A percentile compares a stretch with the other conserved stretches of the same genome.
Evolutionary conservation across 306 rosid genomes (phyloP).

Genomic region (Cicer arietinum): DNA sequence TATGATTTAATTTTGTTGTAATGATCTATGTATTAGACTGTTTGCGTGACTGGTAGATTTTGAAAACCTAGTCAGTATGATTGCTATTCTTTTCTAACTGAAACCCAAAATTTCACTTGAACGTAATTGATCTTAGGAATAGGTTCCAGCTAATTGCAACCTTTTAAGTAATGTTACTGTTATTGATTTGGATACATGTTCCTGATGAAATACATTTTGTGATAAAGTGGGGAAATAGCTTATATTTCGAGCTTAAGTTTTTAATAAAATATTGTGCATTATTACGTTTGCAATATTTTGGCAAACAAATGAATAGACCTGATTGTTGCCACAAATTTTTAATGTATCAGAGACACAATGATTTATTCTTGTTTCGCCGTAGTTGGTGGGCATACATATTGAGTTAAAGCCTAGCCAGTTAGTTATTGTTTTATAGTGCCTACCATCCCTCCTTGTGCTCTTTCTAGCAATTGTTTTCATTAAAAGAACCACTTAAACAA

Average conservation of each 20-base stretch:
- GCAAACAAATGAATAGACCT: slow-evolving; percentile 1
- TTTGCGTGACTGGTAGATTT: not conserved
- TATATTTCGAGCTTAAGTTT: not conserved
- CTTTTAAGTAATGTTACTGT: slow-evolving; percentile 4
- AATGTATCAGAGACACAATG: not conserved
- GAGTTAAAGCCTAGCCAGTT: slow-evolving; percentile 3
- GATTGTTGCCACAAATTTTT: not conserved
- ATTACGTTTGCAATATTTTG: slow-evolving; percentile 5
- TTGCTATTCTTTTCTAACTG: slow-evolving; percentile 11
- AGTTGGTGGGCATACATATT: not conserved
- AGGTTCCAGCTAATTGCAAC: not conserved
- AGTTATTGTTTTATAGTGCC: not conserved
- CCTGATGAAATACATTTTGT: not conserved
- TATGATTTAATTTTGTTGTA: slow-evolving; percentile 5
- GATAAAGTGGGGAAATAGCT: not conserved
- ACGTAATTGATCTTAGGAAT: slow-evolving; percentile 27
- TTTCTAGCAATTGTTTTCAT: slow-evolving; percentile 9
- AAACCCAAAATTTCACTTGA: slow-evolving; percentile 18
- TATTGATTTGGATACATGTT: slow-evolving; percentile 26
- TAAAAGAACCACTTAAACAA: slow-evolving; percentile 3
- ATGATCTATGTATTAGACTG: slow-evolving; percentile 27
- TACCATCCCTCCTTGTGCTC: not conserved
- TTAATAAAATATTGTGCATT: slow-evolving; percentile 9
- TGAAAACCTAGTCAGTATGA: slow-evolving; percentile 24
- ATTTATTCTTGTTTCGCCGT: not conserved